Conservation (phyloP, 305 asterid species). For the Ajuga reptans region DNA sequence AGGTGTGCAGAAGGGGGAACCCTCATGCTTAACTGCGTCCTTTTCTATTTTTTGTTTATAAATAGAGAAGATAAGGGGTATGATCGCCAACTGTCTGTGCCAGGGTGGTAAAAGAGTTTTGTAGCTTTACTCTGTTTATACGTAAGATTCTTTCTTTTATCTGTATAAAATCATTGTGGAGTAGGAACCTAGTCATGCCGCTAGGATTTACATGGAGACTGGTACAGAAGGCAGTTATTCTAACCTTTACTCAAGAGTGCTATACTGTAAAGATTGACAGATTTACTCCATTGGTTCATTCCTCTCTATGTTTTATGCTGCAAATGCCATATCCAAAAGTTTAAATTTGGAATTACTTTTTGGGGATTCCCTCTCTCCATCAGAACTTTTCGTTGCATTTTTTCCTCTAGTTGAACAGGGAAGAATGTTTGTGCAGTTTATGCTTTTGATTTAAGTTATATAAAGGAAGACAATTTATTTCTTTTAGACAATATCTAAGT, state of each 20-base stretch:
- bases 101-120: neutral
- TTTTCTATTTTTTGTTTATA: neutral
- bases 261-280: neutral
- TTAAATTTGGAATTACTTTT: neutral
- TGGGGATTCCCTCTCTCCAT: neutral
- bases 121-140: neutral
- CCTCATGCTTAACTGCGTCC: neutral
- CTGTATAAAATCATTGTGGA: neutral
- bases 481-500: neutral
- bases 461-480: neutral
- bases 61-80: neutral
- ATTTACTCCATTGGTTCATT: slow-evolving; percentile 11
- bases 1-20: neutral
- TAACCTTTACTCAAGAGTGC: neutral
- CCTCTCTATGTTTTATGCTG: neutral
- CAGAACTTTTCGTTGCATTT: neutral
- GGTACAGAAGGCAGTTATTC: slow-evolving; percentile 4
- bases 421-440: slow-evolving; percentile 2
- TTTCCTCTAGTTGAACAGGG: neutral
- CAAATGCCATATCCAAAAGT: neutral
- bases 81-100: neutral
- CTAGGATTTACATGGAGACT: slow-evolving; percentile 19
- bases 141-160: neutral
- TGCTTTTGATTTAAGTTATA: neutral
- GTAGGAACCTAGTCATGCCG: neutral